Conservation (phyloP, 805 yeast species). For the Starmerella ratchasimensis region DNA sequence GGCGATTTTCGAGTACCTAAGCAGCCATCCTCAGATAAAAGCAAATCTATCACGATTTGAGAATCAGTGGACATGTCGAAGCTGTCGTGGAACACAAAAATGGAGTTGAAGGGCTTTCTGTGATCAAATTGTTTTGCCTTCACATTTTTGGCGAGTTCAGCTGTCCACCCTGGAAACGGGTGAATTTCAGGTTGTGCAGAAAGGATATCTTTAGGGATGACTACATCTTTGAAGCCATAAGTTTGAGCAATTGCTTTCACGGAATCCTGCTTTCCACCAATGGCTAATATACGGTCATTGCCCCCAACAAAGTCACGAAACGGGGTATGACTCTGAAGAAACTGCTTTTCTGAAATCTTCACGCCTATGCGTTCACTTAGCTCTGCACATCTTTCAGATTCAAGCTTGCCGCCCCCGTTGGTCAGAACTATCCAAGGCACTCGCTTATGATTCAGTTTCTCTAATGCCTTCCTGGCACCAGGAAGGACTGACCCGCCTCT, state of each 20-base stretch:
- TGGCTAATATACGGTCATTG: conserved; percentile 64
- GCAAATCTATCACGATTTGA: conserved; percentile 71
- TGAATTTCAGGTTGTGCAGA: conserved; percentile 78
- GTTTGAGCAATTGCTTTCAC: conserved; percentile 71
- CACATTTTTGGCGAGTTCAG: conserved; percentile 48
- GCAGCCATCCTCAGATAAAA: conserved; percentile 60
- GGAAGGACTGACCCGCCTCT: conserved; percentile 77
- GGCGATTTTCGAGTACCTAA: conserved; percentile 53
- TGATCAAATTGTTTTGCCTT: conserved; percentile 38
- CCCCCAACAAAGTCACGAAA: conserved; percentile 65
- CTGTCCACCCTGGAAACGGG: conserved; percentile 62
- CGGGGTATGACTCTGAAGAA: conserved; percentile 89
- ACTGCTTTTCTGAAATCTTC: conserved; percentile 58
- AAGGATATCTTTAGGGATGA: conserved; percentile 68
- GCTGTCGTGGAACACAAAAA: conserved; percentile 80
- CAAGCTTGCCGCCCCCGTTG: conserved; percentile 86
- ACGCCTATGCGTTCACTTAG: conserved; percentile 46
- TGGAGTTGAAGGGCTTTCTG: conserved; percentile 58
- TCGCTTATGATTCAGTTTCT: conserved; percentile 56
- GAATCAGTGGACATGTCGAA: conserved; percentile 75
- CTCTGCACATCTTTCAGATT: conserved; percentile 57
- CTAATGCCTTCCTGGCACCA: conserved; percentile 60
- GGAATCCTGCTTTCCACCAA: conserved; percentile 78
- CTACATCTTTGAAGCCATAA: conserved; percentile 74
- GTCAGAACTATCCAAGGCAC: conserved; percentile 80